Conservation (phyloP, 768 basidiomycete species). For the Russula virescens region DNA sequence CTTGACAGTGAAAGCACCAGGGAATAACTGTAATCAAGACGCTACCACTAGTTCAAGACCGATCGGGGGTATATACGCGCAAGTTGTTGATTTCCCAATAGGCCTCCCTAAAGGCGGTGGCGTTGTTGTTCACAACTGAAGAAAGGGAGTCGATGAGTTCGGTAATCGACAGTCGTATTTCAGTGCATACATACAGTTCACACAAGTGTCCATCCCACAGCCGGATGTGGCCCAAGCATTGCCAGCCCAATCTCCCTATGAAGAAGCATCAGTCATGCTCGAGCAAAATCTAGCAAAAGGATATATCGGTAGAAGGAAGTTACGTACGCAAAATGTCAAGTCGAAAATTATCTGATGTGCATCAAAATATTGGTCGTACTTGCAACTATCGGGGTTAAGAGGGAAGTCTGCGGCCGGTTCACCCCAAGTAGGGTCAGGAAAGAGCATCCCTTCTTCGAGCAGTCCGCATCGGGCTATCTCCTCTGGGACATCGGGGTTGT, state of each 20-base stretch:
- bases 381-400: conserved; percentile 37
- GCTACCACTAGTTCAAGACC: not conserved
- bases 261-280: not conserved
- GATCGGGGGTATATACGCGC: conserved; percentile 42
- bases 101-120: conserved; percentile 50
- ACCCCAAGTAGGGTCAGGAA: conserved; percentile 35
- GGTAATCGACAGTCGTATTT: not conserved
- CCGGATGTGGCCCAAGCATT: conserved; percentile 23
- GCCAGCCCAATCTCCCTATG: conserved; percentile 23
- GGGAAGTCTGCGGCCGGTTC: conserved; percentile 47
- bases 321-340: conserved; percentile 53
- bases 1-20: no score
- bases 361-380: conserved; percentile 49
- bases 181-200: conserved; percentile 40
- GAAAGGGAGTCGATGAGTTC: not conserved
- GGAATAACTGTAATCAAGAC: no score
- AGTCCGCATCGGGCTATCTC: conserved; percentile 32
- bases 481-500: conserved; percentile 39
- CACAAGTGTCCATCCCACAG: conserved; percentile 39
- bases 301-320: no score
- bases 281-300: not conserved
- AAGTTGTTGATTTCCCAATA: conserved; percentile 67
- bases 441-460: conserved; percentile 1
- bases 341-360: conserved; percentile 52
- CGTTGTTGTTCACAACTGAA: conserved; percentile 54